Percentiles rank a stretch among this genome's conserved stretches.
Evolutionary conservation across 345 rosid genomes (phyloP).

Genomic region (Hibiscus tridactylites): DNA sequence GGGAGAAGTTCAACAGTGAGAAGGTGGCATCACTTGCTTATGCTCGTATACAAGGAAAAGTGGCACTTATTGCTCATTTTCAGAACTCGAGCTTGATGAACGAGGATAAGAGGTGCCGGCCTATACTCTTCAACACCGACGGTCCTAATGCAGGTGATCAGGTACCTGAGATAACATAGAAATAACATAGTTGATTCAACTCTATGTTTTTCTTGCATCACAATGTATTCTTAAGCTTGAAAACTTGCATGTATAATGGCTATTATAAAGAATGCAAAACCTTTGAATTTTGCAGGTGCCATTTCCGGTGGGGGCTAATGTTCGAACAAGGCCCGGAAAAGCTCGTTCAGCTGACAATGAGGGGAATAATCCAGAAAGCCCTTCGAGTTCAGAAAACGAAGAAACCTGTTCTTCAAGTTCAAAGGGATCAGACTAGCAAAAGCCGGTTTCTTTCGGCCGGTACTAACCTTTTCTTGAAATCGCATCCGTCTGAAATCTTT

Average conservation of each 20-base stretch:
- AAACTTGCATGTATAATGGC: too few relatives aligned
- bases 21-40: conserved; percentile 71
- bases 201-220: neutral
- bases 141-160: conserved; percentile 75
- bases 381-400: conserved; percentile 15
- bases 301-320: conserved; percentile 50
- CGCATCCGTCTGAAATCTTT: conserved; percentile 1
- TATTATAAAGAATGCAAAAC: neutral
- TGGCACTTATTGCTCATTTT: conserved; percentile 65
- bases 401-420: conserved; percentile 29
- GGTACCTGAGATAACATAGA: conserved; percentile 15
- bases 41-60: conserved; percentile 71
- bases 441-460: conserved; percentile 1
- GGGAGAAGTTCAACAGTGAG: conserved; percentile 81
- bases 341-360: conserved; percentile 18
- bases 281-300: conserved; percentile 35
- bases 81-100: conserved; percentile 82
- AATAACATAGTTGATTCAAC: neutral
- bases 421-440: conserved; percentile 31
- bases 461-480: conserved; percentile 22
- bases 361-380: conserved; percentile 26
- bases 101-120: conserved; percentile 67
- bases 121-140: conserved; percentile 62
- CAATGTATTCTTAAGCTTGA: neutral
- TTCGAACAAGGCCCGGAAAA: conserved; percentile 44